Conservation (phyloP, 208 protist species). For the Trypanosoma melophagium region DNA sequence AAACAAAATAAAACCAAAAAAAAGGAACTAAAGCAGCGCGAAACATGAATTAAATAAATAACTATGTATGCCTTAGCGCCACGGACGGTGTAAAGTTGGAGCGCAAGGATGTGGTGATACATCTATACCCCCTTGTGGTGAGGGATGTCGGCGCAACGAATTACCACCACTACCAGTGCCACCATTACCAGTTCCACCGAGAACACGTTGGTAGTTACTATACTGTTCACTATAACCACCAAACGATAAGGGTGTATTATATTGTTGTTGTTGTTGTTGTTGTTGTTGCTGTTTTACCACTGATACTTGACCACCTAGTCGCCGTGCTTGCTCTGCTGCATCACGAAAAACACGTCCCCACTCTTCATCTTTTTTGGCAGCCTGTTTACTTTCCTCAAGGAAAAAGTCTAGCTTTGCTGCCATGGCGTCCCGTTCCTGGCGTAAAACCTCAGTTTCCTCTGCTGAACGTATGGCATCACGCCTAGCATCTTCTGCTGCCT, state of each 20-base stretch:
- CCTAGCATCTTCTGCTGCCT: constrained; percentile 58
- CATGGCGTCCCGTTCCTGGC: constrained; percentile 66
- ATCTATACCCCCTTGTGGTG: not conserved
- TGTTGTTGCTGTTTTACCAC: constrained; percentile 29
- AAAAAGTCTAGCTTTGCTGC: constrained; percentile 63
- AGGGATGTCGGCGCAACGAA: not conserved
- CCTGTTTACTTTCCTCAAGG: constrained; percentile 53
- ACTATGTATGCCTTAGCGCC: constrained; percentile 11
- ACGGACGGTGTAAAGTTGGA: constrained; percentile 11
- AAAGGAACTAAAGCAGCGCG: not conserved
- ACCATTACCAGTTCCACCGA: not conserved
- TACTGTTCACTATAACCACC: constrained; percentile 20
- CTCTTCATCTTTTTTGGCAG: constrained; percentile 50
- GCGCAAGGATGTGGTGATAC: constrained; percentile 12
- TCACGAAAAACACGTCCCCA: constrained; percentile 60
- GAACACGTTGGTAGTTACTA: constrained; percentile 17
- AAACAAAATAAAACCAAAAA: not conserved
- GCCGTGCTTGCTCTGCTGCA: constrained; percentile 49
- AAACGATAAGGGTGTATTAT: not conserved
- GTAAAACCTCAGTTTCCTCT: constrained; percentile 64
- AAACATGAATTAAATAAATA: not conserved
- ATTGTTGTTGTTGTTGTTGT: not conserved
- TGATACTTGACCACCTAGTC: constrained; percentile 47
- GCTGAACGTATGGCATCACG: constrained; percentile 50
- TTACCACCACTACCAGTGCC: not conserved